These are phyloP conservation scores for Diaporthe australafricana DNA, from an alignment of 2,329 filamentous ascomycete species.

Conservation along the genomic window DNA sequence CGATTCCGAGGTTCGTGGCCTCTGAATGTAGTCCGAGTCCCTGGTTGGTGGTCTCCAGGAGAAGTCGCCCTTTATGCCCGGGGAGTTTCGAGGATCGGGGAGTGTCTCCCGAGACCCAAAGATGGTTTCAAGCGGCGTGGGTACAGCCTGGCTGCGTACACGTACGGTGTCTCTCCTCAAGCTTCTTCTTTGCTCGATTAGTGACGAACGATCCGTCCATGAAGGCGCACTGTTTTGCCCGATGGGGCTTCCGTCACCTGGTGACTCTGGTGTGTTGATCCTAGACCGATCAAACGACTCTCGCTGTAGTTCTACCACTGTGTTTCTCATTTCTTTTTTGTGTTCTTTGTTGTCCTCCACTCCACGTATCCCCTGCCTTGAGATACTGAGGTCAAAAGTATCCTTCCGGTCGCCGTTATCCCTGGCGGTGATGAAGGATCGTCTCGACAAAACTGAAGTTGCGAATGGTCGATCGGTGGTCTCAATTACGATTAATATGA, in stretches of 20 bases:
- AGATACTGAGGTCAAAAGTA: conserved; percentile 23
- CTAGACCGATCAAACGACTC: conserved; percentile 11
- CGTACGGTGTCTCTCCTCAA: neutral
- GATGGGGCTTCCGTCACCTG: neutral
- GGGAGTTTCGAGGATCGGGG: neutral
- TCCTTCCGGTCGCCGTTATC: neutral
- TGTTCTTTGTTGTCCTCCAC: neutral
- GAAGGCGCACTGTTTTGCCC: neutral
- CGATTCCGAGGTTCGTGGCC: neutral
- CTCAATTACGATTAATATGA: conserved; percentile 27
- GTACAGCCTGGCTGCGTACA: conserved; percentile 29
- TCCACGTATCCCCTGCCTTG: conserved; percentile 2
- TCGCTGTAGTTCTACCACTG: neutral
- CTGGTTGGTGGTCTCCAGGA: conserved; percentile 32
- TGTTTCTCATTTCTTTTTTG: neutral
- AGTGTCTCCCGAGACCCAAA: conserved; percentile 16
- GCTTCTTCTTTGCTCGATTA: neutral
- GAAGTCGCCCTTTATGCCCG: conserved; percentile 19
- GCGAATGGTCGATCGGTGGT: conserved; percentile 35
- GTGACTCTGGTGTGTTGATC: conserved; percentile 26
- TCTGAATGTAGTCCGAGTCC: conserved; percentile 12
- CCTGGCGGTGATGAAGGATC: conserved; percentile 22
- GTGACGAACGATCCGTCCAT: neutral
- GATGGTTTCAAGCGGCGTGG: conserved; percentile 30
- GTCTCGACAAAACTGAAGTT: conserved; percentile 22